Conservation (phyloP, 2,329 filamentous ascomycete genomes). For the Endocalyx cinctus region DNA sequence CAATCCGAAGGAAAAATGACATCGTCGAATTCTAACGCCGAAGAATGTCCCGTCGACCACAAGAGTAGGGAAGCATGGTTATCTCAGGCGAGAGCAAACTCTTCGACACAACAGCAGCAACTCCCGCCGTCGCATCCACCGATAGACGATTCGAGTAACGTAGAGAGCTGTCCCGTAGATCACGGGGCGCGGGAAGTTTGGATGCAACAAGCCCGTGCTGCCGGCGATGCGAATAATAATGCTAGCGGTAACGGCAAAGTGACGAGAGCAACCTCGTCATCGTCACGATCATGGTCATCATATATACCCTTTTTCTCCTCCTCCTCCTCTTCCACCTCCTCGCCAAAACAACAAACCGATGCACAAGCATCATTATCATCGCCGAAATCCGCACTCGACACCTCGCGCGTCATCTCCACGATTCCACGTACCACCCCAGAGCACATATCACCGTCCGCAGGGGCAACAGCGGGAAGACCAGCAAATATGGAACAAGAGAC, state of each 20-base stretch:
- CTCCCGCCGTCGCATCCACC: constrained; percentile 22
- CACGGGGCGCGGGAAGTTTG: constrained; percentile 64
- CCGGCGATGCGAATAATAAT: constrained; percentile 10
- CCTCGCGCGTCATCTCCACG: constrained; percentile 69
- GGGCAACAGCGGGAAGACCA: constrained; percentile 18
- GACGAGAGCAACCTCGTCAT: constrained; percentile 32
- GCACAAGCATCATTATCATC: constrained; percentile 6
- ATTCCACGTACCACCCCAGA: constrained; percentile 62
- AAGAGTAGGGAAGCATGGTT: constrained; percentile 87
- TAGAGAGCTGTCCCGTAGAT: constrained; percentile 60
- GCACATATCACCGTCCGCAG: constrained; percentile 34
- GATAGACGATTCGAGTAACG: constrained; percentile 9
- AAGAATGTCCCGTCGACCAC: constrained; percentile 81
- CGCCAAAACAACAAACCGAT: not conserved
- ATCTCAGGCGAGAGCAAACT: constrained; percentile 51
- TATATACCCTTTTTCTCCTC: constrained; percentile 36
- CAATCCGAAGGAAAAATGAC: too few species aligned
- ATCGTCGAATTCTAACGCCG: too few species aligned
- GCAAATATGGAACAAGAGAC: constrained; percentile 76
- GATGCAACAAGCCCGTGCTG: constrained; percentile 38
- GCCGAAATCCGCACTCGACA: constrained; percentile 43
- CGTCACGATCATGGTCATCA: constrained; percentile 38
- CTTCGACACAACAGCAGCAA: constrained; percentile 15
- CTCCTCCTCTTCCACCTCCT: constrained; percentile 16
- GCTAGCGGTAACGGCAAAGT: too few species aligned